Evolutionary conservation across 768 basidiomycete species (phyloP).

Genomic region (Daedalea quercina): DNA sequence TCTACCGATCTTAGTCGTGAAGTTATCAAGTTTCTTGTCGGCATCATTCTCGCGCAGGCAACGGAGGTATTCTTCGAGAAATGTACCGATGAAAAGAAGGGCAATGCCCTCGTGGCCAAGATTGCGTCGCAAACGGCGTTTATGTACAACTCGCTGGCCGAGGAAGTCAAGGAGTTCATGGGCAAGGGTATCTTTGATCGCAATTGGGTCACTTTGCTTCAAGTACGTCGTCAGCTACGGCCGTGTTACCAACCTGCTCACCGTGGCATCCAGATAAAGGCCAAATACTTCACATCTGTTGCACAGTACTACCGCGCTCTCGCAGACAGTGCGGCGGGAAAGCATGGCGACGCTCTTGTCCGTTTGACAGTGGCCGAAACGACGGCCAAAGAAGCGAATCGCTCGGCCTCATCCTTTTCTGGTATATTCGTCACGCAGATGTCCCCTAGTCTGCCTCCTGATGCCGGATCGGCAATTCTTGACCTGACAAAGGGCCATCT

Average conservation of each 20-base stretch:
- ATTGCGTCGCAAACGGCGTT: constrained; percentile 76
- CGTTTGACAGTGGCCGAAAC: constrained; percentile 73
- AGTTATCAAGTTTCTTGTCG: constrained; percentile 87
- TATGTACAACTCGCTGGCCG: constrained; percentile 76
- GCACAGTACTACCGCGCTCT: constrained; percentile 83
- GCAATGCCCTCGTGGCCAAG: constrained; percentile 69
- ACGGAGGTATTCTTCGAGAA: constrained; percentile 97
- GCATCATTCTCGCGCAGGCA: constrained; percentile 87
- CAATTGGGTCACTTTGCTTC: constrained; percentile 86
- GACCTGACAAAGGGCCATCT: constrained; percentile 84
- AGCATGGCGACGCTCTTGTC: constrained; percentile 83
- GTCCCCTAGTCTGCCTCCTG: constrained; percentile 80
- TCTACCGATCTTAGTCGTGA: constrained; percentile 92
- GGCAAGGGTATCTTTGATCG: constrained; percentile 94
- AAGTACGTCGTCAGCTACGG: constrained; percentile 38
- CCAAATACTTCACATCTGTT: constrained; percentile 82
- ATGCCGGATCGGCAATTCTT: constrained; percentile 70
- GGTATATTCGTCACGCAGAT: constrained; percentile 64
- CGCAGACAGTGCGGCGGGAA: constrained; percentile 66
- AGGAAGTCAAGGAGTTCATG: constrained; percentile 95
- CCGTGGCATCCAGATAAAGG: constrained; percentile 59
- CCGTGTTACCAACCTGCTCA: constrained; percentile 1
- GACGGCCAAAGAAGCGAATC: constrained; percentile 77
- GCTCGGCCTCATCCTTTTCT: constrained; percentile 60
- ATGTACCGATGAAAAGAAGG: constrained; percentile 88